A percentile compares a stretch with the other conserved stretches of the same genome.
phyloP scores from a whole-genome alignment of 345 rosid genomes.

The Excoecaria cochinchinensis region DNA sequence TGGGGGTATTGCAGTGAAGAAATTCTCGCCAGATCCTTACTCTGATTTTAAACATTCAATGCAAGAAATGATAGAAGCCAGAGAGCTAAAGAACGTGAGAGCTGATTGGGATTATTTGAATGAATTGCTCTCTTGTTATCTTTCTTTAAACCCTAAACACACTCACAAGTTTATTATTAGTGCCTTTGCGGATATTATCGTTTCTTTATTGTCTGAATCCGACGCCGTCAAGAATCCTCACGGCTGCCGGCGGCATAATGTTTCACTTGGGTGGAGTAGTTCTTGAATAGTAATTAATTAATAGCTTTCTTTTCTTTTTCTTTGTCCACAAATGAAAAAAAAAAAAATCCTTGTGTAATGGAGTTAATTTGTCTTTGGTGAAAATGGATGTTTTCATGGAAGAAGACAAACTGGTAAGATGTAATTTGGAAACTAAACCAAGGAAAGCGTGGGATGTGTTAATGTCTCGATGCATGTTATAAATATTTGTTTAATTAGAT shows the following conservation, averaged over 20 bases:
- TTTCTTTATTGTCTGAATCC: slow-evolving; percentile 32
- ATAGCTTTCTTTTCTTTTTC: not conserved
- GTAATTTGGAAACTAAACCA: slow-evolving; percentile 27
- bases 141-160: slow-evolving; percentile 61
- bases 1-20: slow-evolving; percentile 61
- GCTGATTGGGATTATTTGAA: slow-evolving; percentile 66
- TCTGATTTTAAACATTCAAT: slow-evolving; percentile 74
- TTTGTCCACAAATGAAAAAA: not conserved
- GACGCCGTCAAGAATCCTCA: slow-evolving; percentile 6
- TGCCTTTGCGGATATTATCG: slow-evolving; percentile 71
- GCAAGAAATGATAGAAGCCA: slow-evolving; percentile 88
- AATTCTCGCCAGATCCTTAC: slow-evolving; percentile 74
- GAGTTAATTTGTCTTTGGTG: slow-evolving; percentile 7
- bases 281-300: too few species aligned
- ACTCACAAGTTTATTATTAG: slow-evolving; percentile 66
- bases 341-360: slow-evolving; percentile 3
- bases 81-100: slow-evolving; percentile 44
- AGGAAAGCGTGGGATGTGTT: slow-evolving; percentile 36
- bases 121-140: slow-evolving; percentile 70
- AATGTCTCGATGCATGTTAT: slow-evolving; percentile 32
- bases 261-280: slow-evolving; percentile 3
- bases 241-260: slow-evolving; percentile 16
- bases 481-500: not conserved
- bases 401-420: slow-evolving; percentile 21
- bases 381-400: slow-evolving; percentile 20